Base-by-base conservation (phyloP, 2,329 filamentous ascomycete genomes). In the Alternaria ventricosa region DNA sequence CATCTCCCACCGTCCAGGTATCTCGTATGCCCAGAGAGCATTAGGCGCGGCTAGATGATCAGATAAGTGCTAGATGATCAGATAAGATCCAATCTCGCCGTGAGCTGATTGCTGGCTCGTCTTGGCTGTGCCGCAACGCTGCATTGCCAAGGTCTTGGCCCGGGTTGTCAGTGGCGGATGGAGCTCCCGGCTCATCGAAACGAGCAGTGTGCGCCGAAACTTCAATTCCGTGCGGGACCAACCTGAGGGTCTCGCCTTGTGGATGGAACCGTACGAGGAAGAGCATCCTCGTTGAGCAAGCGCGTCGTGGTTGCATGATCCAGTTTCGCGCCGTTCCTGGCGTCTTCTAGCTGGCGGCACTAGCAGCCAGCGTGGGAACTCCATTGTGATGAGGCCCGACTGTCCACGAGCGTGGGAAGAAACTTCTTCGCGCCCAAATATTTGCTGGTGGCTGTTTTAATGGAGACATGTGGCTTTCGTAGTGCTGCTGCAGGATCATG, bases 11-110 rank as follows among this genome's bases (percentile, higher is more conserved):
- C 55, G 57, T 63, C 47, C 51, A 63, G 67, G 61, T 55, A 60
- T 61, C 61, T 60, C 67, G 57, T 47, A 60, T 67, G 65, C 67
- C 67, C 53, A 69, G 65, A 57, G 41, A 63, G 57, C 58, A 53
- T 46, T 62, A 55, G 55, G 53, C 57, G 63, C 70, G 63, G 63
- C 61, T 68, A 67, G 60, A 75, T 74, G 70, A 75, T 75, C 73
- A 71, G 72, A 74, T 74, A 72, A 74, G 69, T 71, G 55, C 55
- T 65, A 62, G 66, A 65, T 67, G 65, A 74, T 74, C 69, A 64
- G 71, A 75, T 75, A 72, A 75, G 69, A 71, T 71, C 60, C 62
- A 68, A 65, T 71, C 65, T 68, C 64, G 67, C 55, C 33, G 28
- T 56, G 51, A 44, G 36, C 20, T 45, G 28, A 45, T 44, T 20